These are phyloP conservation scores for Cladosporium sp. DNA, from an alignment of 2,329 filamentous ascomycete genomes.

Conservation along the genomic window DNA sequence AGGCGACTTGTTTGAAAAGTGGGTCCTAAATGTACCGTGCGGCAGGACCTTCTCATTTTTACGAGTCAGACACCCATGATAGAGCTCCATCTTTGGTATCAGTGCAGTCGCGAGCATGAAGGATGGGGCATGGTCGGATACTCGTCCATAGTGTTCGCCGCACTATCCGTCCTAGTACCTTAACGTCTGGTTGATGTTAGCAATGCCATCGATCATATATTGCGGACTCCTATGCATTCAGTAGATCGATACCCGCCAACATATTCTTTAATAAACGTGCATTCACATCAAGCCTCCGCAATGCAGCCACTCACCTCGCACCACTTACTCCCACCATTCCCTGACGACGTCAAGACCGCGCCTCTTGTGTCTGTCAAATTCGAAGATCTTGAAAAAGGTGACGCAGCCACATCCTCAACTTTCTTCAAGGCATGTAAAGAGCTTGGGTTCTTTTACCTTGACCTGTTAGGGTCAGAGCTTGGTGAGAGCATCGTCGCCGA, in stretches of 20 bases:
- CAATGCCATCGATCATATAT: too few relatives aligned
- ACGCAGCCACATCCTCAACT: conserved; percentile 32
- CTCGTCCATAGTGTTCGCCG: too few relatives aligned
- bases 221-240: too few relatives aligned
- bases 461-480: conserved; percentile 36
- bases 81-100: too few relatives aligned
- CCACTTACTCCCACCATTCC: conserved; percentile 35
- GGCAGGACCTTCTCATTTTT: neutral
- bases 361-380: conserved; percentile 42
- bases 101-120: too few relatives aligned
- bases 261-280: too few relatives aligned
- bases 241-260: too few relatives aligned
- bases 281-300: neutral
- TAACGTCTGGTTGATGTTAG: too few relatives aligned
- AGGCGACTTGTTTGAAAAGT: neutral
- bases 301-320: conserved; percentile 5
- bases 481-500: conserved; percentile 41
- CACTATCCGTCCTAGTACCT: too few relatives aligned
- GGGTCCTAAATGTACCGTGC: neutral
- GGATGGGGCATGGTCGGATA: too few relatives aligned
- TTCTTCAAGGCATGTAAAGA: conserved; percentile 40
- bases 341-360: conserved; percentile 39
- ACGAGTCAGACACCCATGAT: neutral
- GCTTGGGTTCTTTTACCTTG: conserved; percentile 56
- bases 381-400: conserved; percentile 33